A percentile compares a stretch with the other conserved stretches of the same genome.
These are phyloP conservation scores for Trichoderma gracile DNA, from an alignment of 2,329 filamentous ascomycete genomes.

Conservation along the genomic window DNA sequence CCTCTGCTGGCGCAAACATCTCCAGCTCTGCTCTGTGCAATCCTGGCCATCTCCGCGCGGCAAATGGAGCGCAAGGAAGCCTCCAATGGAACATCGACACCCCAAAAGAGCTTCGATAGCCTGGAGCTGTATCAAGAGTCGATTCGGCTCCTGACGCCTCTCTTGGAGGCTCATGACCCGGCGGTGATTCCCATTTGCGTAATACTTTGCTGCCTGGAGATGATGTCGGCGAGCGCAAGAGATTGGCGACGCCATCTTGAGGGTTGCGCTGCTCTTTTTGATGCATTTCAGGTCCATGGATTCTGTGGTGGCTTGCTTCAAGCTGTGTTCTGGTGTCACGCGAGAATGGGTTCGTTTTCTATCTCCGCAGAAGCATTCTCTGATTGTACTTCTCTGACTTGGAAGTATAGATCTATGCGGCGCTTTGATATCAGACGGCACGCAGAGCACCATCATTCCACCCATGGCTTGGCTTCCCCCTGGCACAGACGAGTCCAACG, in stretches of 20 bases:
- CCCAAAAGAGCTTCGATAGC: constrained; percentile 15
- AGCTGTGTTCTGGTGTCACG: constrained; percentile 17
- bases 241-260: constrained; percentile 15
- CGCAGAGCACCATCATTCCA: constrained; percentile 9
- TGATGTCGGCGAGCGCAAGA: constrained; percentile 20
- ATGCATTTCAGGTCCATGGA: constrained; percentile 12
- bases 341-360: constrained; percentile 6
- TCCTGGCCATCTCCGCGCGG: neutral
- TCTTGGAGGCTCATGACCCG: constrained; percentile 15
- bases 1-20: constrained; percentile 12
- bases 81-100: constrained; percentile 1
- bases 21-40: constrained; percentile 11
- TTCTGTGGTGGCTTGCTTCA: constrained; percentile 12
- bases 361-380: too few species aligned
- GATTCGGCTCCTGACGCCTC: constrained; percentile 11
- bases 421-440: constrained; percentile 10
- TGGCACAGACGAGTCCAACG: neutral
- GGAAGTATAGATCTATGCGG: neutral
- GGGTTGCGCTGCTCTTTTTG: constrained; percentile 14
- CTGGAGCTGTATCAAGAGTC: constrained; percentile 16
- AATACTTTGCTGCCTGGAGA: constrained; percentile 17
- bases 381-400: too few species aligned
- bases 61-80: constrained; percentile 9
- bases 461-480: constrained; percentile 8
- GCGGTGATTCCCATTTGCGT: constrained; percentile 17